Percentiles rank a stretch among this genome's conserved stretches.
These are phyloP conservation scores for Backusella circina DNA, from an alignment of 192 early-diverging fungal species.

Conservation along the genomic window DNA sequence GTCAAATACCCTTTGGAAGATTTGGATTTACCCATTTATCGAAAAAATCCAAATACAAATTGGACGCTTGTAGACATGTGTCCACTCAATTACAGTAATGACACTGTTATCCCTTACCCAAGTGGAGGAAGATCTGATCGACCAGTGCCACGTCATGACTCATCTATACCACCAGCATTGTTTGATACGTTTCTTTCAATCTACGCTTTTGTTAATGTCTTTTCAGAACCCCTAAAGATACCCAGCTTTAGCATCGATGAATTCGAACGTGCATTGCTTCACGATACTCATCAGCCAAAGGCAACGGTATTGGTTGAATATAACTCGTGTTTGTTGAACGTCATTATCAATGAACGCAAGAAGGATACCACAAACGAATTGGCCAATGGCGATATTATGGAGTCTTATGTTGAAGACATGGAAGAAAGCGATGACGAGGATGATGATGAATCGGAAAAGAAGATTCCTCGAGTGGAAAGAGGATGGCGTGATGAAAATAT, in stretches of 20 bases:
- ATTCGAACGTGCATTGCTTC: constrained; percentile 64
- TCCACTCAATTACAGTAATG: constrained; percentile 27
- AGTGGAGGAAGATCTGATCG: constrained; percentile 29
- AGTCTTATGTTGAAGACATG: constrained; percentile 10
- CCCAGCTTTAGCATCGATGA: constrained; percentile 72
- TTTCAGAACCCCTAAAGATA: constrained; percentile 62
- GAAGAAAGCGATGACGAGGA: not conserved
- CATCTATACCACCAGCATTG: constrained; percentile 40
- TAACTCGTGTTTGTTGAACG: constrained; percentile 44
- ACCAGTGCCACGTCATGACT: constrained; percentile 46
- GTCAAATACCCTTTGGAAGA: constrained; percentile 86
- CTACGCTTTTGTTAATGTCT: constrained; percentile 66
- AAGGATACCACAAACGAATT: constrained; percentile 20
- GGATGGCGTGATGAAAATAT: constrained; percentile 19
- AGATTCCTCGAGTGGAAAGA: constrained; percentile 5
- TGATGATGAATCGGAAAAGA: not conserved
- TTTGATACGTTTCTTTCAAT: constrained; percentile 50
- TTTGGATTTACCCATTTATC: constrained; percentile 56
- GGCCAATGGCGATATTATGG: constrained; percentile 16
- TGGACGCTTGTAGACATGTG: constrained; percentile 29
- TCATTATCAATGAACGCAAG: constrained; percentile 45
- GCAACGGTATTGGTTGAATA: constrained; percentile 42
- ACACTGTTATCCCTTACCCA: constrained; percentile 13
- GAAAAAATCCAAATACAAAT: constrained; percentile 30
- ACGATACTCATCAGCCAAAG: constrained; percentile 37